A percentile compares a stretch with the other conserved stretches of the same genome.
Conservation (phyloP, 1,139 yeast genomes). For the Komagataea norvegica region DNA sequence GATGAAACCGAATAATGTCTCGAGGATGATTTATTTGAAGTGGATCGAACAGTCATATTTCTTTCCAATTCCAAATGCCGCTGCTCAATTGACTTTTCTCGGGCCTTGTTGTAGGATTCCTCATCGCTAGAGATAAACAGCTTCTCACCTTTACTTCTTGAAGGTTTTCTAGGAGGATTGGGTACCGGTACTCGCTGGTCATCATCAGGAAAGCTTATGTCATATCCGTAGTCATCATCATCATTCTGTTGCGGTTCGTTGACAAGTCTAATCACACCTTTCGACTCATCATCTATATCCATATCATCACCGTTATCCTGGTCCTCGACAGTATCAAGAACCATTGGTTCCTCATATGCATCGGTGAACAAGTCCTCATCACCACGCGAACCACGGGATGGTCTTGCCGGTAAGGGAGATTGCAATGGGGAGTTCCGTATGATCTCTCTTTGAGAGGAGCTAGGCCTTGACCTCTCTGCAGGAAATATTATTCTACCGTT, state of each 20-base stretch:
- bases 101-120: slow-evolving; percentile 4
- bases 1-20: slow-evolving; percentile 7
- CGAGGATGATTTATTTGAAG: slow-evolving; percentile 4
- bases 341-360: slow-evolving; percentile 15
- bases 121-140: slow-evolving; percentile 16
- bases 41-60: slow-evolving; percentile 21
- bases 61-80: slow-evolving; percentile 20
- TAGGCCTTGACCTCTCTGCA: slow-evolving; percentile 3
- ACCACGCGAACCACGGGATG: slow-evolving; percentile 2
- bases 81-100: slow-evolving; percentile 6
- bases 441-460: not conserved
- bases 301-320: slow-evolving; percentile 20
- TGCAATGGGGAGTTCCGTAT: slow-evolving; percentile 12
- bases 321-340: slow-evolving; percentile 12
- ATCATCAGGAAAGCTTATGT: slow-evolving; percentile 8
- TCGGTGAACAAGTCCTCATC: slow-evolving; percentile 14
- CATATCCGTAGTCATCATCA: slow-evolving; percentile 4
- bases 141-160: slow-evolving; percentile 13
- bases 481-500: slow-evolving; percentile 15
- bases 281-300: slow-evolving; percentile 15
- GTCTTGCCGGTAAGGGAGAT: slow-evolving; percentile 15
- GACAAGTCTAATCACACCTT: slow-evolving; percentile 15
- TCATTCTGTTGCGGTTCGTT: slow-evolving; percentile 5
- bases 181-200: slow-evolving; percentile 7
- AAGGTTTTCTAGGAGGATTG: slow-evolving; percentile 3